Conservation (phyloP, 495 filamentous ascomycete species). For the Penicillium turbatum region DNA sequence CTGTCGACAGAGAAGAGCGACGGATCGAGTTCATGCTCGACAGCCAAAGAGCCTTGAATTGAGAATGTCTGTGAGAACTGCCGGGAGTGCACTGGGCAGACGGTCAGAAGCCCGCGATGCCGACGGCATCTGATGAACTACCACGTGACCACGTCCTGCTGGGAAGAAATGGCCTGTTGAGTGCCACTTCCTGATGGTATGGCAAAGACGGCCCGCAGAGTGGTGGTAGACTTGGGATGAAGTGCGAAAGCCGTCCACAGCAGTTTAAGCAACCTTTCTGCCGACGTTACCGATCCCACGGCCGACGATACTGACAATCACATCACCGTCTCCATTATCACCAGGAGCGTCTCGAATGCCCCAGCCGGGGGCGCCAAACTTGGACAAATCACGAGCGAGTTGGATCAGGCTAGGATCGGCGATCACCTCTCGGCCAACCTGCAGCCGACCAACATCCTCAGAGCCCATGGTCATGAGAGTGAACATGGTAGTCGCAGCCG, state of each 20-base stretch:
- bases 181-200: neutral
- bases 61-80: neutral
- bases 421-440: slow-evolving; percentile 64
- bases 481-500: slow-evolving; percentile 65
- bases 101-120: slow-evolving; percentile 4
- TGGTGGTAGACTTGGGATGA: slow-evolving; percentile 2
- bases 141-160: neutral
- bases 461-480: slow-evolving; percentile 95
- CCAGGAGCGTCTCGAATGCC: slow-evolving; percentile 70
- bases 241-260: neutral
- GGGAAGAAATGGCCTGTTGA: neutral
- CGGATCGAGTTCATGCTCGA: slow-evolving; percentile 7
- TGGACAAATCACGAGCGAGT: slow-evolving; percentile 75
- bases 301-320: slow-evolving; percentile 89
- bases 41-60: slow-evolving; percentile 1
- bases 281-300: slow-evolving; percentile 94
- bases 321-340: slow-evolving; percentile 61
- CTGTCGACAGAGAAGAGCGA: neutral
- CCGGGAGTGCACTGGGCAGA: slow-evolving; percentile 2
- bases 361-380: slow-evolving; percentile 82
- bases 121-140: neutral
- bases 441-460: slow-evolving; percentile 64
- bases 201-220: neutral
- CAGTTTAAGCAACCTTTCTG: slow-evolving; percentile 75
- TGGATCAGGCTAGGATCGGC: slow-evolving; percentile 73